Conservation (phyloP, 441 rosid genomes). For the Mallotus japonicus region DNA sequence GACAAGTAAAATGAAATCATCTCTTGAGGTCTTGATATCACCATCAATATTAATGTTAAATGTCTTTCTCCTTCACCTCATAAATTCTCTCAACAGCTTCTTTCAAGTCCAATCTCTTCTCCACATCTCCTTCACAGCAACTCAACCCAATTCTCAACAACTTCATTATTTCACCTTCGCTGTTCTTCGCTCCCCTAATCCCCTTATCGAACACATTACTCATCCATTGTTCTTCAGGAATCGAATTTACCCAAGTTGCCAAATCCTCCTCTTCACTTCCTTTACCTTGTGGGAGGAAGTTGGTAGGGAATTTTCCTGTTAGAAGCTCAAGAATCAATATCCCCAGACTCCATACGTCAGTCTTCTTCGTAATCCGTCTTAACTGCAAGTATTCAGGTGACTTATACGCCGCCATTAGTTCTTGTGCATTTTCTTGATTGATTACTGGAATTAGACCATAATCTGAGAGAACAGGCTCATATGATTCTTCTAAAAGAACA, state of each 20-base stretch:
- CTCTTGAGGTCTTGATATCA: conserved; percentile 32
- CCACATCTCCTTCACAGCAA: conserved; percentile 67
- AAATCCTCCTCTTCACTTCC: conserved; percentile 44
- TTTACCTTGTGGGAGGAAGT: conserved; percentile 47
- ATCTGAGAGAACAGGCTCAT: conserved; percentile 64
- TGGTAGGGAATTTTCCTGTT: conserved; percentile 62
- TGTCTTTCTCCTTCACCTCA: conserved; percentile 41
- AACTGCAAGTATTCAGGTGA: conserved; percentile 68
- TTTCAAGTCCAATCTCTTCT: conserved; percentile 52
- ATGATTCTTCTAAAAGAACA: conserved; percentile 50
- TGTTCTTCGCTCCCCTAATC: conserved; percentile 36
- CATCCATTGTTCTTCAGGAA: conserved; percentile 47
- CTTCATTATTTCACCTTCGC: conserved; percentile 55
- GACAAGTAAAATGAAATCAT: conserved; percentile 28
- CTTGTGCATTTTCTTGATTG: conserved; percentile 65
- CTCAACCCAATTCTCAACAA: conserved; percentile 74
- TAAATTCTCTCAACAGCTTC: conserved; percentile 57
- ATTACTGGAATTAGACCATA: conserved; percentile 67
- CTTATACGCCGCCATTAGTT: conserved; percentile 66
- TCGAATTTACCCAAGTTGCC: conserved; percentile 56
- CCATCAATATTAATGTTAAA: conserved; percentile 37
- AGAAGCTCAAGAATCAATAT: conserved; percentile 70
- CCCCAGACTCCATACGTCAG: conserved; percentile 89
- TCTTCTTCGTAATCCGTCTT: conserved; percentile 55
- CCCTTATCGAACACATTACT: conserved; percentile 63